Base-by-base conservation (phyloP, 768 basidiomycete genomes). In the Mycena filopes region DNA sequence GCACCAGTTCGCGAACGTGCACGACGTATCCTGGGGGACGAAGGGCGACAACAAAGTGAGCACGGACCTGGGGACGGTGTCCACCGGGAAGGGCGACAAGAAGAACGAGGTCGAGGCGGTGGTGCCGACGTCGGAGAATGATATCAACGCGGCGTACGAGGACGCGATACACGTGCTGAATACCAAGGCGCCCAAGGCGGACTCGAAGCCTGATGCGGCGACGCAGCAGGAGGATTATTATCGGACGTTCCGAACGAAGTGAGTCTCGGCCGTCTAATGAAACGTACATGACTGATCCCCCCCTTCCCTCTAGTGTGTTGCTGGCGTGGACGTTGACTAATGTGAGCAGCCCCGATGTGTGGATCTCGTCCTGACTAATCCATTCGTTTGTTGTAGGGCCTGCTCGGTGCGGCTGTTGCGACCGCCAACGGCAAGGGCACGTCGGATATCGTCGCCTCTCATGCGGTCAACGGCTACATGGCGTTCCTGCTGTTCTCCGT, bases 1-100 rank as follows among this genome's bases (percentile, higher is more conserved):
- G n/a, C n/a, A n/a, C 1, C 65, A 92, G 89, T 94, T 95, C 69
- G 88, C 93, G 3, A 95, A 95, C 73, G 92, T 94, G 7, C 92
- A 95, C 77, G 95, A 96, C 63, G 90, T 96, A 12, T 95, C 93
- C 5, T 96, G 96, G 96, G 95, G 96, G 40, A 99, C 94, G 5
- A 99, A 97, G 75, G 97, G 94, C 36, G 94, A 93, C 78, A 96
- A 95, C 82, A 96, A 90, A 73, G 86, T 91, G 46, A 84, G 82
- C 57, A 91, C 90, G 26, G 94, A 96, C 69, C 87, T 99, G 8
- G 98, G 97, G 47, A 90, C 90, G 7, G 92, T 96, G 66, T 85
- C 84, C 51, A 82, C 82, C 1, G 81, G 82, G 38, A 85, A 85
- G 62, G 86, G 73, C 60, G 77, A 78, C 58, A 78, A 90, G 63